Evolutionary conservation across 306 rosid species (phyloP).

Genomic region (Sicyos baderoa): DNA sequence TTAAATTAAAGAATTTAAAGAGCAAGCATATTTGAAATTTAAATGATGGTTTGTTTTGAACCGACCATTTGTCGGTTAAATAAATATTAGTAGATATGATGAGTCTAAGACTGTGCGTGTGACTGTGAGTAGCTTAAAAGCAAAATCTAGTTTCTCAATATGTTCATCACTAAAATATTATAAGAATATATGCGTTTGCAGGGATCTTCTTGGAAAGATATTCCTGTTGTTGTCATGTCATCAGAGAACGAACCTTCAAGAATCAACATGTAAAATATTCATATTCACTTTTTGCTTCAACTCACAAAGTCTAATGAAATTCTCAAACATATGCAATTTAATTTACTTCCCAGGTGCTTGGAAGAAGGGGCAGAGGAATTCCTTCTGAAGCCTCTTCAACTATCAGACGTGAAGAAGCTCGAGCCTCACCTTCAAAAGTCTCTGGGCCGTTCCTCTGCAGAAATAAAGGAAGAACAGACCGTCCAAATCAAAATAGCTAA

Average conservation of each 20-base stretch:
- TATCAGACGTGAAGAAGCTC: constrained; percentile 75
- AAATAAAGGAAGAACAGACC: constrained; percentile 19
- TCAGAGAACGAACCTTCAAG: constrained; percentile 92
- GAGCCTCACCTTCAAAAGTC: constrained; percentile 55
- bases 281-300: background rate
- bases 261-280: constrained; percentile 52
- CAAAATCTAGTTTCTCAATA: background rate
- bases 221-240: constrained; percentile 92
- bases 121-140: background rate
- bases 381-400: constrained; percentile 76
- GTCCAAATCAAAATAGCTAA: constrained; percentile 18
- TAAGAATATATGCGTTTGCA: constrained; percentile 21
- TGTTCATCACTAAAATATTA: no score
- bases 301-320: background rate
- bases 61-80: background rate
- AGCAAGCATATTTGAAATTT: background rate
- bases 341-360: constrained; percentile 55
- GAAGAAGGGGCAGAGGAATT: constrained; percentile 93
- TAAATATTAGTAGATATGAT: background rate
- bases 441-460: constrained; percentile 22
- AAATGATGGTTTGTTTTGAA: background rate
- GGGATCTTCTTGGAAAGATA: constrained; percentile 96
- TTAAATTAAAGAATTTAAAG: background rate
- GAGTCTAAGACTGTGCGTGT: background rate
- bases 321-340: background rate